Base-by-base conservation (phyloP, 2,329 filamentous ascomycete genomes). In the Hypoxylon sp. region DNA sequence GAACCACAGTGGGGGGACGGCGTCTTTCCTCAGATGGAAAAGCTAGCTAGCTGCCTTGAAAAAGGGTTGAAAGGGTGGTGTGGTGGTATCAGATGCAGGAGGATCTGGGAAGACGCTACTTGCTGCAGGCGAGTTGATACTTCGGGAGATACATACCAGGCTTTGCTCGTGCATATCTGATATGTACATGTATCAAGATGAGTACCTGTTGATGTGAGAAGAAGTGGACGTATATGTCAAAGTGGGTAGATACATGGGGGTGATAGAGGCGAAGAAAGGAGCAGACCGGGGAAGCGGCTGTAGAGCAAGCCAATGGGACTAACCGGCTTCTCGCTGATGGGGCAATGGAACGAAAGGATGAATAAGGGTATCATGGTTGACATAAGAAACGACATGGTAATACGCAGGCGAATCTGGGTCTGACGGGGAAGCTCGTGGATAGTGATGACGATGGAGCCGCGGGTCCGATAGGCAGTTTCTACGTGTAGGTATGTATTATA, bases 11-110 rank as follows among this genome's bases (percentile, higher is more conserved):
- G 45, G 51, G 48, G 43, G 50, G 19, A 23, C 44, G 25, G 4
- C 30, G 9, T 31, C 37, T 25, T 44, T 50, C 43, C 27, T 51
- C 26, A 26, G 37, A 32, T 41, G 34, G 42, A 21, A 42, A 43
- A n/a, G n/a, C n/a, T n/a, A n/a, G n/a, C n/a, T n/a, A n/a, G n/a
- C n/a, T n/a, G 43, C 37, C 40, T 41, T 8, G 26, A 26, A 37
- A 25, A n/a, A n/a, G n/a, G n/a, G n/a, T n/a, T n/a, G 21, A 6
- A 25, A 25, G 21, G 41, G 51, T 42, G 57, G 55, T 32, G 48
- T 58, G 51, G 25, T 11, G 41, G 40, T 55, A 60, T 59, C 42
- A 52, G 36, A 60, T 42, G 58, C 55, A 60, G 51, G 49, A 55
- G 44, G 45, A 55, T 60, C 51, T 60, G 25, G 48, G 37, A 49